These are phyloP conservation scores for Endothia cerciana DNA, from an alignment of 2,329 filamentous ascomycete genomes.

Conservation along the genomic window DNA sequence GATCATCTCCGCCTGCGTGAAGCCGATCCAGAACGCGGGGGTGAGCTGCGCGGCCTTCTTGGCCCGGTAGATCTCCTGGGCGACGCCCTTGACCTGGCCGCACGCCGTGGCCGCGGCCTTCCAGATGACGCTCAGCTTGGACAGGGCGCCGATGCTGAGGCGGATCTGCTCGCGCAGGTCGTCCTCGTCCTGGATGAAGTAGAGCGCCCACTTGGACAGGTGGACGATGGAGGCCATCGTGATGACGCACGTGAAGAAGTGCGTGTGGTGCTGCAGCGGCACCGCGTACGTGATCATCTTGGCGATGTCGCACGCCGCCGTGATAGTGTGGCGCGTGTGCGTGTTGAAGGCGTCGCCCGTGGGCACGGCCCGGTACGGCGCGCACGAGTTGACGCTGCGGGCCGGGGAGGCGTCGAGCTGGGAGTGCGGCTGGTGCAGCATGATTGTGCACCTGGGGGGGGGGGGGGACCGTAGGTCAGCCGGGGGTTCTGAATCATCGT, in stretches of 20 bases:
- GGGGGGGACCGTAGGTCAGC: constrained; percentile 29
- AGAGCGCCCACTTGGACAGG: constrained; percentile 75
- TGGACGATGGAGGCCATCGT: constrained; percentile 81
- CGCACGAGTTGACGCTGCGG: constrained; percentile 66
- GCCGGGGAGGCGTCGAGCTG: constrained; percentile 69
- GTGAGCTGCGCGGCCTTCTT: constrained; percentile 59
- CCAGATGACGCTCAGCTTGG: constrained; percentile 72
- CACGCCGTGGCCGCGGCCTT: constrained; percentile 71
- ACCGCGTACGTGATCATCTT: constrained; percentile 75
- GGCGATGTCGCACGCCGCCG: constrained; percentile 77
- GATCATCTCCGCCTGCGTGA: constrained; percentile 59
- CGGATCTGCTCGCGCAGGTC: constrained; percentile 75
- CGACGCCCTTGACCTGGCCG: constrained; percentile 75
- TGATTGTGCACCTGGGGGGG: constrained; percentile 62
- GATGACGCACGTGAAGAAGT: constrained; percentile 82
- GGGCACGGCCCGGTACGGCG: constrained; percentile 58
- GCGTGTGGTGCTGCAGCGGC: constrained; percentile 73
- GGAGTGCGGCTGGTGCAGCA: constrained; percentile 79
- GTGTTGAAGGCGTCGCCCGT: constrained; percentile 59
- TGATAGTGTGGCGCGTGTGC: constrained; percentile 80
- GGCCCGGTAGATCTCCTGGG: constrained; percentile 71
- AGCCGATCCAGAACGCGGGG: constrained; percentile 58
- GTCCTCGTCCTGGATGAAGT: constrained; percentile 65
- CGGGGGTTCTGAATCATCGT: too few relatives aligned
- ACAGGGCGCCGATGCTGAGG: constrained; percentile 77